Base-by-base conservation (phyloP, 176 grass and related monocot genomes). In the Ensete ventricosum region DNA sequence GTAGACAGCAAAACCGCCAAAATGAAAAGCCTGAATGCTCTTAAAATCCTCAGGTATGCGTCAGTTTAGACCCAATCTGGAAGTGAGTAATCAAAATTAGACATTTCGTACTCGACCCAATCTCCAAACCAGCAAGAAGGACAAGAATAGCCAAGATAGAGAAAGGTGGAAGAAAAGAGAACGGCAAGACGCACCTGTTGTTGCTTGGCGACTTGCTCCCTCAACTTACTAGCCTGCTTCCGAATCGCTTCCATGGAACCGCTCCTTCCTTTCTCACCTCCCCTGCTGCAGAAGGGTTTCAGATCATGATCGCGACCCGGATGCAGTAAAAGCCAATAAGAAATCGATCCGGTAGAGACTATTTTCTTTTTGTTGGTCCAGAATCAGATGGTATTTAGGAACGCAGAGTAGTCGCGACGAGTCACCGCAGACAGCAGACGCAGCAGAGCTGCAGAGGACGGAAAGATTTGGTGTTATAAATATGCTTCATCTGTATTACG, bases 151-250 rank as follows among this genome's bases (percentile, higher is more conserved):
- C 23, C 22, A 27, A 25, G 11, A 69, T 10, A 50, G 34, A 29
- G 67, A n/a, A 52, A 70, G 3, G 12, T 6, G 6, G 4, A 59
- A 53, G 62, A 49, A 20, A 77, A 43, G 63, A 52, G 23, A 20
- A 55, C 53, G 27, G 50, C 53, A 21, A 62, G 20, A 50, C 50
- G 21, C 84, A 99, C 95, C 88, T 94, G 84, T 20, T 98, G 95
- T 75, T 94, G 95, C 88, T 94, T 99, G 80, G 83, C 84, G 26
- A 99, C 80, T 71, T 94, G 95, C 91, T 94, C 88, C 73, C 90
- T 77, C 49, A 99, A 76, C 81, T 78, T 99, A 84, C 80, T 91
- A 2, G 95, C 91, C 20, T 99, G 88, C 82, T 88, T 99, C 78
- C 88, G 91, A 55, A 99, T 86, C 72, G 88, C 71, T 84, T 99